Percentiles rank a stretch among this genome's conserved stretches.
These are phyloP conservation scores for Brachypodium distachyon DNA, from an alignment of 202 grass and related monocot species.

Conservation along the genomic window DNA sequence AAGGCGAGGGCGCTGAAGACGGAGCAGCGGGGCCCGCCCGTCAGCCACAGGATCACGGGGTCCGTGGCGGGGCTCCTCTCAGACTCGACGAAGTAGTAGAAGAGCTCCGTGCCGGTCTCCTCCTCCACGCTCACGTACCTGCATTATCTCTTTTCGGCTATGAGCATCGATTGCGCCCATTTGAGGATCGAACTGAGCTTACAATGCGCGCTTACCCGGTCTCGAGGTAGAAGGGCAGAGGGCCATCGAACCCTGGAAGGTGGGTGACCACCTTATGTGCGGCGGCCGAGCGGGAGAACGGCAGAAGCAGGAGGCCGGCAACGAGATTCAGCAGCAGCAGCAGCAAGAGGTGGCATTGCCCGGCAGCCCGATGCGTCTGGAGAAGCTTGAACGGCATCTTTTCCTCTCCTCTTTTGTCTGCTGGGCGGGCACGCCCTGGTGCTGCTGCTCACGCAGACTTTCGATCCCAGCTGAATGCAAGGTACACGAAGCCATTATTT, in stretches of 20 bases:
- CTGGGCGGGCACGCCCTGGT: too few relatives aligned
- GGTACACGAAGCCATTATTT: too few relatives aligned
- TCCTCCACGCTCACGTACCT: constrained; percentile 53
- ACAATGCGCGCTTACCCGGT: constrained; percentile 22
- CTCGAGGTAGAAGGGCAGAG: constrained; percentile 57
- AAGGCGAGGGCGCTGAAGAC: constrained; percentile 15
- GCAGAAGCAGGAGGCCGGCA: background rate
- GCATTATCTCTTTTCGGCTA: background rate
- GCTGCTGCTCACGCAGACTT: too few relatives aligned
- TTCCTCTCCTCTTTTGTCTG: background rate
- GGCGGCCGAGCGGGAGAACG: background rate
- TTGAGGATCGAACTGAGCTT: background rate
- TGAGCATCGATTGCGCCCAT: background rate
- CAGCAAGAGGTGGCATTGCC: background rate
- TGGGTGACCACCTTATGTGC: constrained; percentile 18
- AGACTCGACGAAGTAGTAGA: constrained; percentile 69
- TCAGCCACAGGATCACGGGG: constrained; percentile 36
- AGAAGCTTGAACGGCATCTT: background rate
- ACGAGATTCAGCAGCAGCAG: background rate
- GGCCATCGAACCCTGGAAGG: constrained; percentile 52
- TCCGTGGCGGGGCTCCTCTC: constrained; percentile 33
- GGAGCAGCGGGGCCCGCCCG: constrained; percentile 32
- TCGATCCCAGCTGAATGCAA: too few relatives aligned
- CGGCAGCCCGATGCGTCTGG: too few relatives aligned
- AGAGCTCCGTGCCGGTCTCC: constrained; percentile 38